A percentile compares a stretch with the other conserved stretches of the same genome.
phyloP scores from a whole-genome alignment of 768 basidiomycete species.

The Candolleomyces eurysporus region DNA sequence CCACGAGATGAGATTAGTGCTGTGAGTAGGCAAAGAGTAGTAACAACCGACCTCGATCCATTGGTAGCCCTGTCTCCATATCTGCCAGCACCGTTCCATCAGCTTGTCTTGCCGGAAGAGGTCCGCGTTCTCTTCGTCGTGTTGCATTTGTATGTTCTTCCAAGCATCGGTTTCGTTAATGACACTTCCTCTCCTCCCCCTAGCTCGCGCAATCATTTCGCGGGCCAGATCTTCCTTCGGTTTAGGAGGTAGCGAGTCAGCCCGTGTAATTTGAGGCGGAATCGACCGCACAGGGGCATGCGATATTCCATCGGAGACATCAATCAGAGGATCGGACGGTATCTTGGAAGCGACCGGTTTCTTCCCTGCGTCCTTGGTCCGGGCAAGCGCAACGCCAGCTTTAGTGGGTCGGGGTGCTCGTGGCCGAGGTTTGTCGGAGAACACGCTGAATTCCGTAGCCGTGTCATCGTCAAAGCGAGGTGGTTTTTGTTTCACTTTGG shows the following conservation, averaged over 20 bases:
- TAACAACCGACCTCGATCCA: constrained; percentile 69
- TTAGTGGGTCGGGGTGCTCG: neutral
- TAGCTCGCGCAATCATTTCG: constrained; percentile 4
- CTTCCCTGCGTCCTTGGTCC: neutral
- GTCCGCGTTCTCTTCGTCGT: constrained; percentile 71
- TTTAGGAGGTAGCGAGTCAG: neutral
- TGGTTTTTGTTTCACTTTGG: neutral
- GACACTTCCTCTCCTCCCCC: constrained; percentile 47
- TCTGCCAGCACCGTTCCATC: constrained; percentile 68
- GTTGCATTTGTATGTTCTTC: constrained; percentile 70
- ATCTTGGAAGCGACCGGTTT: neutral
- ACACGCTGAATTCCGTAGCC: neutral
- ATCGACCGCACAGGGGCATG: neutral
- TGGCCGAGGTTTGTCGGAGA: neutral
- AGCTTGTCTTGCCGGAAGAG: constrained; percentile 61
- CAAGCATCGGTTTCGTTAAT: constrained; percentile 74
- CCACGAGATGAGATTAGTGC: constrained; percentile 5
- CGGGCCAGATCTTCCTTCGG: neutral
- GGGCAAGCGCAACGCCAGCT: no score
- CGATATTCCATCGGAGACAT: no score
- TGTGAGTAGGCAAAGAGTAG: constrained; percentile 3
- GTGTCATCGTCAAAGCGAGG: neutral
- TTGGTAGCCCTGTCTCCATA: constrained; percentile 67
- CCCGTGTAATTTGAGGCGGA: neutral
- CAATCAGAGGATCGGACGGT: neutral